phyloP scores from a whole-genome alignment of 129 eudicot species.

The Flaveria sonorensis region DNA sequence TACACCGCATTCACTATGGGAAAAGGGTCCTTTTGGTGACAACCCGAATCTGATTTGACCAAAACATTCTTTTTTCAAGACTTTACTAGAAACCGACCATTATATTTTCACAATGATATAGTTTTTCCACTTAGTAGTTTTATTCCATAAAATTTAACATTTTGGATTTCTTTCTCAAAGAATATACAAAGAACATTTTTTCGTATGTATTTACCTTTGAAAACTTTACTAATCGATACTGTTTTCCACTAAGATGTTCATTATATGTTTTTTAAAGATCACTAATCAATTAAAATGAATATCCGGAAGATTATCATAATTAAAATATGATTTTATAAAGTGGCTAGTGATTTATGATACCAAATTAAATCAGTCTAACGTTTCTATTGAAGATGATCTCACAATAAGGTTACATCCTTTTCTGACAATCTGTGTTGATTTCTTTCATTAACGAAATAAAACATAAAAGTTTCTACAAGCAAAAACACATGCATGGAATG shows the following conservation, averaged over 20 bases:
- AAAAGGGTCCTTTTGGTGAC: no score
- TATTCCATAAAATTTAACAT: no score
- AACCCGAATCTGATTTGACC: no score
- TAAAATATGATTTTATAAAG: constrained; percentile 15
- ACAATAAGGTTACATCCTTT: neutral
- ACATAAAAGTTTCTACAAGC: neutral
- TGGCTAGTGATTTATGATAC: neutral
- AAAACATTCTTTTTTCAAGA: no score
- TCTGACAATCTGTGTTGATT: constrained; percentile 8
- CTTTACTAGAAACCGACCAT: no score
- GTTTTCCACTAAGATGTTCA: no score
- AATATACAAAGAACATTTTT: no score
- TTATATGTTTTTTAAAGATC: neutral
- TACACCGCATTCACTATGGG: neutral
- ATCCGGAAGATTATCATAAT: constrained; percentile 8
- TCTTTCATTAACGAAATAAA: neutral
- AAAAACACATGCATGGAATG: neutral
- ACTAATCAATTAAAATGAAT: constrained; percentile 21
- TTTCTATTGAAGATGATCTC: constrained; percentile 8
- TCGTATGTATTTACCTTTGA: no score
- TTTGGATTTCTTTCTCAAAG: no score
- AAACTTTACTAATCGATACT: no score
- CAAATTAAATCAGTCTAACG: neutral
- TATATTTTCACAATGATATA: no score
- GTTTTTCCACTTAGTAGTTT: no score